phyloP scores from a whole-genome alignment of 768 basidiomycete species.

The Cytidiella melzeri region DNA sequence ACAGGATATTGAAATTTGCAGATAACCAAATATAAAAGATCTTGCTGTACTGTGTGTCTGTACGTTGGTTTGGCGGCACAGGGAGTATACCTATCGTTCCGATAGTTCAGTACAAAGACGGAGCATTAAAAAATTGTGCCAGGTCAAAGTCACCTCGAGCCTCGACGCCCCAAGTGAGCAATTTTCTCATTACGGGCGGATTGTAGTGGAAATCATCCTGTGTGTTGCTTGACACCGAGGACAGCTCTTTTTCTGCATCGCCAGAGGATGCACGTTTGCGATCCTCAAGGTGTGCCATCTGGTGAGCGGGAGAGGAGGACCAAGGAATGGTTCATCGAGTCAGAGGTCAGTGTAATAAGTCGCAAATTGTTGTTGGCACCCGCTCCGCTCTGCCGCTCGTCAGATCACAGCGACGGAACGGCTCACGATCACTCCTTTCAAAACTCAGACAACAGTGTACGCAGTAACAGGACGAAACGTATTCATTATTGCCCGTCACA shows the following conservation, averaged over 20 bases:
- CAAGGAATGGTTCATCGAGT: too few relatives aligned
- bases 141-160: constrained; percentile 19
- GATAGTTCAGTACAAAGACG: too few relatives aligned
- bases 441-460: too few relatives aligned
- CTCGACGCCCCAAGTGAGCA: constrained; percentile 29
- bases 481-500: too few relatives aligned
- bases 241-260: constrained; percentile 9
- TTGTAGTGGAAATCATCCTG: constrained; percentile 2
- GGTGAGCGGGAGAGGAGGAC: not conserved
- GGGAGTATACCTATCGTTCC: constrained; percentile 28
- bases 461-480: too few relatives aligned
- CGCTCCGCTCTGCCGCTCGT: too few relatives aligned
- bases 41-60: constrained; percentile 34
- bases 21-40: constrained; percentile 39
- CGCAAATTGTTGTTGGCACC: too few relatives aligned
- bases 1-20: constrained; percentile 34
- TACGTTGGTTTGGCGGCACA: constrained; percentile 26
- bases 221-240: not conserved
- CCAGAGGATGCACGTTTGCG: not conserved
- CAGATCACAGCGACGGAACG: too few relatives aligned
- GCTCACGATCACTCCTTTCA: too few relatives aligned
- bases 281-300: not conserved
- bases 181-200: constrained; percentile 9
- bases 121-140: not conserved
- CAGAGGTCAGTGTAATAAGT: not conserved